phyloP scores from a whole-genome alignment of 108 stramenopile genomes.

The Cyclotella sp. region DNA sequence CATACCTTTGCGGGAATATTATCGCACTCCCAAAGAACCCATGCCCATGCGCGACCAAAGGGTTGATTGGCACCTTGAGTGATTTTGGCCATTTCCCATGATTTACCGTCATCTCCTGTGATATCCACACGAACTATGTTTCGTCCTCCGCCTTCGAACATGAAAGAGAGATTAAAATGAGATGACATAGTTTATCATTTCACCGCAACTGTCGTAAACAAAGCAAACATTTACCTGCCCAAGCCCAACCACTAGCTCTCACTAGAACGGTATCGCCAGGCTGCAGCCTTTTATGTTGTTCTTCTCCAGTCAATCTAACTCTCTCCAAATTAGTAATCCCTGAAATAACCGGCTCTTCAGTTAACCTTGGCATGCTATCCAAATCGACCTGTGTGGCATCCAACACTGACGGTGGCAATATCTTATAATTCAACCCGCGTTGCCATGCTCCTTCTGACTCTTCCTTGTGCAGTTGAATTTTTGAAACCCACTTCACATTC shows the following conservation, averaged over 20 bases:
- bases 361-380: slow-evolving; percentile 75
- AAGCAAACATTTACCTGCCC: slow-evolving; percentile 61
- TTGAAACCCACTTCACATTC: slow-evolving; percentile 85
- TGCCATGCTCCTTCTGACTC: slow-evolving; percentile 87
- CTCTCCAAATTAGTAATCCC: slow-evolving; percentile 72
- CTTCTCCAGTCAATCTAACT: neutral
- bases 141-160: slow-evolving; percentile 59
- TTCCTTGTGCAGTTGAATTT: slow-evolving; percentile 63
- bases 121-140: slow-evolving; percentile 89
- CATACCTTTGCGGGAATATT: slow-evolving; percentile 68
- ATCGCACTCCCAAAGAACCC: slow-evolving; percentile 88
- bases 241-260: slow-evolving; percentile 82
- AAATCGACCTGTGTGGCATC: slow-evolving; percentile 74
- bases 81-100: slow-evolving; percentile 73
- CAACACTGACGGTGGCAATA: slow-evolving; percentile 75
- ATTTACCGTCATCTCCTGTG: slow-evolving; percentile 73
- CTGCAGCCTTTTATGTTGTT: slow-evolving; percentile 32
- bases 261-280: slow-evolving; percentile 73
- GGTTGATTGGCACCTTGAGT: slow-evolving; percentile 72
- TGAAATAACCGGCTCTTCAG: slow-evolving; percentile 75
- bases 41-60: slow-evolving; percentile 83
- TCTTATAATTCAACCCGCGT: slow-evolving; percentile 88
- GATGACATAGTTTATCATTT: no score
- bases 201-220: no score
- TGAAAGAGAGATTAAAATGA: neutral